Evolutionary conservation across 179 eudicot species (phyloP), one percentile per base, ranked within the genome.

Genomic region (Spinacia oleracea): DNA sequence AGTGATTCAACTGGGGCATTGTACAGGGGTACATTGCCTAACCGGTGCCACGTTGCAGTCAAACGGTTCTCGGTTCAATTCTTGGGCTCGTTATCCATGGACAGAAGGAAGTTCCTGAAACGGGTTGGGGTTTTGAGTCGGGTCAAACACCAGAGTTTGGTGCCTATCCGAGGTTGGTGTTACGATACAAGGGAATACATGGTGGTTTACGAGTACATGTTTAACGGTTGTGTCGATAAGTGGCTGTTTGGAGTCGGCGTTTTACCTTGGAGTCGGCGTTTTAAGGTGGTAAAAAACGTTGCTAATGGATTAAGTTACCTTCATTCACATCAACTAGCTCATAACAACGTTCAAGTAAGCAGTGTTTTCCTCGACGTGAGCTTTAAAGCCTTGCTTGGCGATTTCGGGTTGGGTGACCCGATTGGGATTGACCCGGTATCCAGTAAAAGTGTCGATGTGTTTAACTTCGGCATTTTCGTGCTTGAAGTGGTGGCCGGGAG

Each of bases 241-340:
- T 92, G 97, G 97, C 67, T 91, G 56, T 91, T 88, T 60, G 97
- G 97, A 0, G 88, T 88, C 27, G 97, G 97, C 10, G 91, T 89
- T 32, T 59, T 92, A 81, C 95, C 95, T 0, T 92, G 97, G 97
- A 87, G 79, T 29, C 78, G 97, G 43, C 81, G 95, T 70, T 86
- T 88, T 69, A 87, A 91, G 85, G 95, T 91, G n/a, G 77, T 92
- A 5, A 82, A 85, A 84, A 88, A 87, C 67, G 87, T 91, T 12
- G 93, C 93, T 14, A 89, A 86, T 14, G 86, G 95, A 15, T 80
- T 92, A 81, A 81, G 81, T 70, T 80, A 85, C 60, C 86, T 91
- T 27, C 97, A 92, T 80, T 87, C 91, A 16, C 87, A 72, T 73
- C 87, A 86, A 65, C 82, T 92, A 34, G 93, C 90, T 68, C 97